A percentile compares a stretch with the other conserved stretches of the same genome.
These are phyloP conservation scores for Phylloboletellus chloephorus DNA, from an alignment of 1,284 basidiomycete species.

Conservation along the genomic window DNA sequence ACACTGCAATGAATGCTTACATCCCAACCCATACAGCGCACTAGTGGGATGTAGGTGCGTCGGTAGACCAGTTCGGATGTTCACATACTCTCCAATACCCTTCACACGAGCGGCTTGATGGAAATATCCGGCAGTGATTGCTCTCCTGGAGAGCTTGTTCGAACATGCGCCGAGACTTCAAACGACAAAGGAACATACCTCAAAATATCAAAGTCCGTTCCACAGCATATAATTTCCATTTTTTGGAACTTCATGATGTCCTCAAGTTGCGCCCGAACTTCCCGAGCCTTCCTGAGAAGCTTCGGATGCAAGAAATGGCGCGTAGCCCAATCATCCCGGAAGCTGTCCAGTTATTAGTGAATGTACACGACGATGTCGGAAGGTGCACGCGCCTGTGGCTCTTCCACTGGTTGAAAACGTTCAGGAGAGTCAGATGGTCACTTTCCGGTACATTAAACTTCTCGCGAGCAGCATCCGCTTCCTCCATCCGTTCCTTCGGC, in stretches of 20 bases:
- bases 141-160: conserved; percentile 60
- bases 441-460: conserved; percentile 99
- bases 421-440: conserved; percentile 92
- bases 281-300: conserved; percentile 88
- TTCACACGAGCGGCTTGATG: conserved; percentile 98
- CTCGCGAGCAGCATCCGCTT: conserved; percentile 93
- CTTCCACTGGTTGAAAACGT: conserved; percentile 99
- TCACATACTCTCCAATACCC: conserved; percentile 98
- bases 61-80: conserved; percentile 90
- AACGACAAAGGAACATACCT: conserved; percentile 45
- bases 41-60: conserved; percentile 95
- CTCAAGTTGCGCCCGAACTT: conserved; percentile 94
- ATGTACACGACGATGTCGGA: neutral
- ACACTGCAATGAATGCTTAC: conserved; percentile 42
- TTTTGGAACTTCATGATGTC: conserved; percentile 99
- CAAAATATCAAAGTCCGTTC: conserved; percentile 94
- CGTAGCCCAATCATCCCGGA: conserved; percentile 90
- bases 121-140: conserved; percentile 97
- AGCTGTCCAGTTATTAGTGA: conserved; percentile 41
- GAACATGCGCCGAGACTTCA: neutral
- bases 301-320: conserved; percentile 97
- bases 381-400: conserved; percentile 67
- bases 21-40: conserved; percentile 93
- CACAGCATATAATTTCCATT: conserved; percentile 84
- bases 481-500: conserved; percentile 92